A percentile compares a stretch with the other conserved stretches of the same genome.
phyloP scores from a whole-genome alignment of 352 stramenopile genomes.

The Phytophthora pinifolia region DNA sequence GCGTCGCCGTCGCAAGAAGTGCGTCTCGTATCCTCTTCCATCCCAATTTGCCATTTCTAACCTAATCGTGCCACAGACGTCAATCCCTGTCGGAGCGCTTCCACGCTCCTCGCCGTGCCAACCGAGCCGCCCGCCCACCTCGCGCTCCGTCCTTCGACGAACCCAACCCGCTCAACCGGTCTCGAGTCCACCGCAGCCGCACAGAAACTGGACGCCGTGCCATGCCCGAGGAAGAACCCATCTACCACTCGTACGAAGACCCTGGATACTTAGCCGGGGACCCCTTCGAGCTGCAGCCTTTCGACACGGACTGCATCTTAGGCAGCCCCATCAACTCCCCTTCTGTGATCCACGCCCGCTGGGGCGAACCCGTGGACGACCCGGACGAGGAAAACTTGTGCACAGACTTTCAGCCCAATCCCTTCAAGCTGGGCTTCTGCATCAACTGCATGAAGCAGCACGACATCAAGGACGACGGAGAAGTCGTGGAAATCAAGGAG shows the following conservation, averaged over 20 bases:
- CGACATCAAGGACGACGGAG: slow-evolving; percentile 71
- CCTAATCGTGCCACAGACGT: slow-evolving; percentile 14
- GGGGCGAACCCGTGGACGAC: slow-evolving; percentile 81
- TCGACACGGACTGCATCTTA: slow-evolving; percentile 81
- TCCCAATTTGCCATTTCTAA: slow-evolving; percentile 15
- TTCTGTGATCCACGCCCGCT: slow-evolving; percentile 83
- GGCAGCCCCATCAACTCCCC: slow-evolving; percentile 74
- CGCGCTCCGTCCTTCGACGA: slow-evolving; percentile 26
- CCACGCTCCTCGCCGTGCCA: slow-evolving; percentile 18
- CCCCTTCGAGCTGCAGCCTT: slow-evolving; percentile 57
- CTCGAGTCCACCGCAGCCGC: slow-evolving; percentile 32
- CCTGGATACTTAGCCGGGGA: slow-evolving; percentile 61
- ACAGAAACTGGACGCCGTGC: slow-evolving; percentile 30
- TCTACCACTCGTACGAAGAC: slow-evolving; percentile 82
- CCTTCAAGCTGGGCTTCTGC: slow-evolving; percentile 87
- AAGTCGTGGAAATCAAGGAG: slow-evolving; percentile 66
- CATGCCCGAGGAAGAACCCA: slow-evolving; percentile 36
- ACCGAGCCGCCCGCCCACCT: slow-evolving; percentile 10
- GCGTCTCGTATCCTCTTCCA: slow-evolving; percentile 10
- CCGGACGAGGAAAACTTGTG: slow-evolving; percentile 82
- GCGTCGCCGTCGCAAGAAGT: slow-evolving; percentile 59
- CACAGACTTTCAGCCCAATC: slow-evolving; percentile 77
- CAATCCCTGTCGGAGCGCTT: slow-evolving; percentile 40
- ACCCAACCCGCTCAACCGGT: slow-evolving; percentile 25
- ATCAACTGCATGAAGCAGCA: slow-evolving; percentile 91